Base-by-base conservation (phyloP, 495 filamentous ascomycete species). In the Cetradonia linearis region DNA sequence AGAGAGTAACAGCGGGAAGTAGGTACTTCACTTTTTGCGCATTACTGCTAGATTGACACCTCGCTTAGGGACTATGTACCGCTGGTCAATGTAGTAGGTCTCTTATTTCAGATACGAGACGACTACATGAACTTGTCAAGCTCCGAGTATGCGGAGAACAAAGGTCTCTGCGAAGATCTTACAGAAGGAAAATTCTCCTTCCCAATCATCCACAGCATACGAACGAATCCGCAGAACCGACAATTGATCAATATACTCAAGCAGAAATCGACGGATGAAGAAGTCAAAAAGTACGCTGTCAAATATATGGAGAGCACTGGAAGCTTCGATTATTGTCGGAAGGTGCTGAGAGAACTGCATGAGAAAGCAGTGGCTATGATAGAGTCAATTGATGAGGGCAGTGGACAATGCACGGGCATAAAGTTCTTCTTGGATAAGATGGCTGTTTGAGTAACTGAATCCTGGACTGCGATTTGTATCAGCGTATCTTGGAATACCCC, bases 171-270 rank as follows among this genome's bases (percentile, higher is more conserved):
- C 71, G 93, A 98, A 76, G 93, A 98, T 70, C 73, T 98, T 63
- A 96, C 92, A 1, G 93, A 98, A 75, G 93, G 93, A 46, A 98
- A 98, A 79, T 98, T 97, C 76, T 91, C 86, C 30, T 97, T 95
- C 69, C 92, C 92, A 7, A 87, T 98, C 66, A 96, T 98, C 62
- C 92, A 98, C 72, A 86, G 86, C 70, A 94, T 98, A 63, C 87
- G 91, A 63, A 76, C 85, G 36, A 81, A 91, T 69, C 87, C 88
- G 5, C 73, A 72, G 10, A 91, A 95, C 68, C 80, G 86, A 33
- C 87, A 92, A 69, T 78, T 98, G 49, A 76, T 95, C 62, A 96
- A 93, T 66, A 97, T 97, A 49, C 75, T 98, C 25, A 87, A 88
- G 72, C 93, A 97, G 70, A 89, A 87, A 71, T 89, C 92, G 0